Conservation (phyloP, 495 filamentous ascomycete genomes). For the Terfezia boudieri region DNA sequence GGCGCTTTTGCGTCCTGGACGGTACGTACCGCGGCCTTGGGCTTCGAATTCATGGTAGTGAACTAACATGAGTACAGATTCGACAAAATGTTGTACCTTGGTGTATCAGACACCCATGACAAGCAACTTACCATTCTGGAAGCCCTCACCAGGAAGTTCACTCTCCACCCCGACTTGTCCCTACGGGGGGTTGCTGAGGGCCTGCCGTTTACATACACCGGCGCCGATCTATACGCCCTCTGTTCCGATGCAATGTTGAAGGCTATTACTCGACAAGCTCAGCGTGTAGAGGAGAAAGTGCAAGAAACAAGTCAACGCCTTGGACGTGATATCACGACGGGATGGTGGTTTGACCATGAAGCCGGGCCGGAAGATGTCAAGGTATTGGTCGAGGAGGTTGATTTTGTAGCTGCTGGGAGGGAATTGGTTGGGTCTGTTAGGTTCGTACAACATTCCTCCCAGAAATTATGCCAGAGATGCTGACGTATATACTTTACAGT, state of each 20-base stretch:
- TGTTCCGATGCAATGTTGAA: constrained; percentile 98
- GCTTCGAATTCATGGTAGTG: too few species aligned
- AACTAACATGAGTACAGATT: constrained; percentile 24
- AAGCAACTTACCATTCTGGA: constrained; percentile 90
- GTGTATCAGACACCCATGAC: constrained; percentile 86
- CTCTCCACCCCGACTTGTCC: constrained; percentile 51
- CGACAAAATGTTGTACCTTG: constrained; percentile 97
- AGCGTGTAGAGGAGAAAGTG: constrained; percentile 67
- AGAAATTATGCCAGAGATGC: background rate
- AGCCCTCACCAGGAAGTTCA: constrained; percentile 87
- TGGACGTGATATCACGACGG: constrained; percentile 38
- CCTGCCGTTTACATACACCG: constrained; percentile 89
- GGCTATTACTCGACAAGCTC: constrained; percentile 78
- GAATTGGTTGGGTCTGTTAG: constrained; percentile 83
- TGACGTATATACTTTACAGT: constrained; percentile 22
- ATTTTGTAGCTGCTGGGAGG: constrained; percentile 55
- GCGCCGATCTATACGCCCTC: constrained; percentile 87
- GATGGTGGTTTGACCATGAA: constrained; percentile 85
- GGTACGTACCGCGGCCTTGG: constrained; percentile 14
- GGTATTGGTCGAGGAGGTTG: constrained; percentile 68
- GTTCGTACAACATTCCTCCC: constrained; percentile 23
- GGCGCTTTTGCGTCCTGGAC: constrained; percentile 69
- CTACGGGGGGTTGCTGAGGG: constrained; percentile 48
- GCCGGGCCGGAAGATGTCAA: constrained; percentile 60
- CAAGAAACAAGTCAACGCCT: constrained; percentile 27